Evolutionary conservation across 2,329 filamentous ascomycete genomes (phyloP), one percentile per base, ranked within the genome.

Genomic region (Akanthomyces uredinophilus): DNA sequence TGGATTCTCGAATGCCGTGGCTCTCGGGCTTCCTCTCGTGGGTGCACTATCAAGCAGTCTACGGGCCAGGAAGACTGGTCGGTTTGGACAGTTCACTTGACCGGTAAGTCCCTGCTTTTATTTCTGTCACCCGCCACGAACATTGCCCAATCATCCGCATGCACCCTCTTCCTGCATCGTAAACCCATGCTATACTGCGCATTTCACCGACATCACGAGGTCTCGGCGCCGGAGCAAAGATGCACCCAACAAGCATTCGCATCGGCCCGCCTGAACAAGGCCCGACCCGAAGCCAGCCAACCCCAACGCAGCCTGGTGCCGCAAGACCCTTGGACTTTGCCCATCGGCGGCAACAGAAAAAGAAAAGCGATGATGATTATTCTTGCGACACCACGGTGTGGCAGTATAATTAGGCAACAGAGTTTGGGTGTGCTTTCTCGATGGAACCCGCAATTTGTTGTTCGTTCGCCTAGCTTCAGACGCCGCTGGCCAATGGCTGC

Each of bases 1-100:
- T 96, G 71, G 82, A 88, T 67, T 75, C 79, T 66, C 90, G 92
- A 75, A 96, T 96, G 92, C 94, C 94, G 66, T 98, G 94, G 94
- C 83, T 96, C 62, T 83, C 82, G 71, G 91, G 91, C 71, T 79
- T 85, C 68, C 74, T 95, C 64, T 89, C 90, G 62, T 83, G 96
- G 75, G 74, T 89, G 67, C 91, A 95, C 76, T 88, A 90, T 81
- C 81, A 86, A 67, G 82, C 87, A 70, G 77, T 94, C 70, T 80
- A 81, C 70, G 91, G 92, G 27, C 91, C 91, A 66, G 90, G 92
- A 70, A 84, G 78, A 76, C 75, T 96, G 66, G 92, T 90, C 72
- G 83, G 84, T 70, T 85, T 89, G 32, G 84, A 96, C 74, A 88
- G 92, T 66, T 82, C 87, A 74, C 79, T 97, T 76, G 94, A 98